Percentiles rank a stretch among this genome's conserved stretches.
phyloP scores from a whole-genome alignment of 2,329 filamentous ascomycete genomes.

The Beauveria varroae region DNA sequence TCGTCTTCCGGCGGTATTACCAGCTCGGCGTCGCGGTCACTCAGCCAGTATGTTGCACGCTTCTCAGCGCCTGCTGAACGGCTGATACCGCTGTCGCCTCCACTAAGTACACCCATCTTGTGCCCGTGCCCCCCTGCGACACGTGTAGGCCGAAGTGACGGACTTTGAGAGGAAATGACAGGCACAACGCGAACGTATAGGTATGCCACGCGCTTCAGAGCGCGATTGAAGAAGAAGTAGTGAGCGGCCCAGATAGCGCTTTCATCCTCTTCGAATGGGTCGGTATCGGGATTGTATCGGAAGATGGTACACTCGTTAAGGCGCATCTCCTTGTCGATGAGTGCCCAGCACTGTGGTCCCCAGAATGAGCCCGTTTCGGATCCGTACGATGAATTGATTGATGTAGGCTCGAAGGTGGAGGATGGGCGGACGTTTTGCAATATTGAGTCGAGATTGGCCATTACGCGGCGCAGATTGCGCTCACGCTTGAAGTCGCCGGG shows the following conservation, averaged over 20 bases:
- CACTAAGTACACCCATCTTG: conserved; percentile 9
- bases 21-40: conserved; percentile 51
- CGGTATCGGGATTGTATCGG: conserved; percentile 80
- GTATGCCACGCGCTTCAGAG: conserved; percentile 87
- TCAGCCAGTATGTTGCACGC: conserved; percentile 82
- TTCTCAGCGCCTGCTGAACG: conserved; percentile 41
- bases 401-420: conserved; percentile 35
- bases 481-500: conserved; percentile 87
- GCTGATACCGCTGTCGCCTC: conserved; percentile 7
- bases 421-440: conserved; percentile 75
- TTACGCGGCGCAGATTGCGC: conserved; percentile 69
- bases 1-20: conserved; percentile 38
- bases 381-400: conserved; percentile 32
- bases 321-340: conserved; percentile 91
- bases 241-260: conserved; percentile 91
- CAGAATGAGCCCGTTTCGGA: conserved; percentile 56
- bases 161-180: conserved; percentile 59
- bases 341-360: conserved; percentile 85
- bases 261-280: conserved; percentile 87
- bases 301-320: conserved; percentile 85
- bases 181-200: conserved; percentile 86
- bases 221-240: conserved; percentile 97
- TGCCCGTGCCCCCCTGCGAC: conserved; percentile 19
- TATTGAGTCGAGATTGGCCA: conserved; percentile 80
- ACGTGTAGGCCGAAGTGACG: conserved; percentile 31